Percentiles rank a stretch among this genome's conserved stretches.
Evolutionary conservation across 345 rosid species (phyloP).

Genomic region (Lepidium aucheri): DNA sequence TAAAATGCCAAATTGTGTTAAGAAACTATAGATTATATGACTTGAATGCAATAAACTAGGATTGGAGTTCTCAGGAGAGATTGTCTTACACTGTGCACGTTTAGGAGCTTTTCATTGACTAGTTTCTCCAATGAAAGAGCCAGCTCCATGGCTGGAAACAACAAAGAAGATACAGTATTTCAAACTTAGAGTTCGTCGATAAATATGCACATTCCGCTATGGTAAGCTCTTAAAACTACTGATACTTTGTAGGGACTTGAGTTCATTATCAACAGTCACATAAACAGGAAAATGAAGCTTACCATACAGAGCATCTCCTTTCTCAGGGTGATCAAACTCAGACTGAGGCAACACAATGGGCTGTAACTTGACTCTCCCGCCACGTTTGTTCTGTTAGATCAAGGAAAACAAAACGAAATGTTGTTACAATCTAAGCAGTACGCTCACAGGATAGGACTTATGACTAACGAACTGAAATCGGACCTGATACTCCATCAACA

Average conservation of each 20-base stretch:
- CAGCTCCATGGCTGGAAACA: conserved; percentile 76
- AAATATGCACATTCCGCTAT: neutral
- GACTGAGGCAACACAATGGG: conserved; percentile 58
- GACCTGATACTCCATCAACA: conserved; percentile 71
- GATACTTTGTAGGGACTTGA: neutral
- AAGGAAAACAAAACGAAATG: neutral
- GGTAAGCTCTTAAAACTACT: neutral
- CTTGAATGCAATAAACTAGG: neutral
- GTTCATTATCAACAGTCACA: neutral
- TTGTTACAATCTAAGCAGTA: neutral
- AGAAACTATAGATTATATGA: neutral
- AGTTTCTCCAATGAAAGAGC: conserved; percentile 85
- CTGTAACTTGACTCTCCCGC: conserved; percentile 75
- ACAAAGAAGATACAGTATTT: neutral
- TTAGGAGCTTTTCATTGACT: conserved; percentile 69
- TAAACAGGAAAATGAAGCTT: conserved; percentile 8
- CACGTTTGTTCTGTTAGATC: conserved; percentile 62
- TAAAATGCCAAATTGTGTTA: conserved; percentile 4
- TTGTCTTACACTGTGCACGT: conserved; percentile 55
- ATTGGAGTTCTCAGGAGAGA: neutral
- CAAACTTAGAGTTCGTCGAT: neutral
- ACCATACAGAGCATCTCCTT: conserved; percentile 95
- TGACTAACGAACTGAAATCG: neutral
- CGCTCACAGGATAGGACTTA: neutral
- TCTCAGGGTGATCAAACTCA: conserved; percentile 81